A percentile compares a stretch with the other conserved stretches of the same genome.
Conservation (phyloP, 225 moss, liverwort and hornwort genomes). For the Sphagnum contortum region DNA sequence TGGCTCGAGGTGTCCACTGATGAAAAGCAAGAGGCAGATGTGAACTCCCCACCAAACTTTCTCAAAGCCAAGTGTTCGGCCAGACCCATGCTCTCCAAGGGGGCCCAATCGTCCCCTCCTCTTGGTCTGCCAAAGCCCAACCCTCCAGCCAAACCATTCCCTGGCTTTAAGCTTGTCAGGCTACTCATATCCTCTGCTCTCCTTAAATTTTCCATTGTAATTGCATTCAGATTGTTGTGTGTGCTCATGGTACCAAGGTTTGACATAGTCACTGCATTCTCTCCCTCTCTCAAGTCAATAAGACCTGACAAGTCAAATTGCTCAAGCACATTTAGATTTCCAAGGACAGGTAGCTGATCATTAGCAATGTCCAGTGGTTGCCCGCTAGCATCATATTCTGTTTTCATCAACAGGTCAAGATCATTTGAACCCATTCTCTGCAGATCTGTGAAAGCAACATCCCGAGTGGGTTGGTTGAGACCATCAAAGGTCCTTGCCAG, state of each 20-base stretch:
- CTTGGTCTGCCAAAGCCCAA: no score
- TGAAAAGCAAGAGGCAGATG: slow-evolving; percentile 26
- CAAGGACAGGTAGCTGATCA: slow-evolving; percentile 18
- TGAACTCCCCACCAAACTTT: slow-evolving; percentile 31
- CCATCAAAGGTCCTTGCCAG: slow-evolving; percentile 3
- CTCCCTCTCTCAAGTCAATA: slow-evolving; percentile 28
- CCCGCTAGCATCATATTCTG: slow-evolving; percentile 55
- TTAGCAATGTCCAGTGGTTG: slow-evolving; percentile 32
- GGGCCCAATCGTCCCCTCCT: background rate
- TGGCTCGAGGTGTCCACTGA: slow-evolving; percentile 25
- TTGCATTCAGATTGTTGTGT: slow-evolving; percentile 19
- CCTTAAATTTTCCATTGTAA: slow-evolving; percentile 18
- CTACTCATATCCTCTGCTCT: slow-evolving; percentile 7
- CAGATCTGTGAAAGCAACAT: slow-evolving; percentile 31
- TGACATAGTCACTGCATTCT: slow-evolving; percentile 43
- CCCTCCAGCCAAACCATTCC: no score
- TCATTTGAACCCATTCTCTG: slow-evolving; percentile 76
- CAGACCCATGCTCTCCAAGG: slow-evolving; percentile 18
- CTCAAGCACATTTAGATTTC: slow-evolving; percentile 17
- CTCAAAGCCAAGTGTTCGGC: slow-evolving; percentile 20
- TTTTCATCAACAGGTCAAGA: slow-evolving; percentile 77
- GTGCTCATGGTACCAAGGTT: slow-evolving; percentile 35
- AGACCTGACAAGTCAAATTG: slow-evolving; percentile 24
- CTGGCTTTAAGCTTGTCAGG: no score
- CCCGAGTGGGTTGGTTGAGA: slow-evolving; percentile 8